phyloP scores from a whole-genome alignment of 129 eudicot species.

The Lactuca saligna region DNA sequence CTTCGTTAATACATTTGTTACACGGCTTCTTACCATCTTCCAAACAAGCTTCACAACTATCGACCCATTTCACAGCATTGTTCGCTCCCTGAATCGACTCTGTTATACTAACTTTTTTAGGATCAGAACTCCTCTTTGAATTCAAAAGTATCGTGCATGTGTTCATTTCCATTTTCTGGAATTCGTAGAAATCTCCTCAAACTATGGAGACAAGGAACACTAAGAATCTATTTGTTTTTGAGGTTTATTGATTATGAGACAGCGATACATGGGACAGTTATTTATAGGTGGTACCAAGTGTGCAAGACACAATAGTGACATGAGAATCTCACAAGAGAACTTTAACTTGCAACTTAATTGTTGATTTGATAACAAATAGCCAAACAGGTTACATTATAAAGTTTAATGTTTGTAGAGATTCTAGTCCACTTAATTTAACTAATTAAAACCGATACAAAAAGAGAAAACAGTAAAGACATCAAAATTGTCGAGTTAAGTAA shows the following conservation, averaged over 20 bases:
- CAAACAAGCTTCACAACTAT: slow-evolving; percentile 35
- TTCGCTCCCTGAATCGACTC: slow-evolving; percentile 22
- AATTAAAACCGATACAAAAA: not conserved
- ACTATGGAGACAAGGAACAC: slow-evolving; percentile 31
- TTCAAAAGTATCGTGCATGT: slow-evolving; percentile 23
- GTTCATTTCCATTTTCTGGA: slow-evolving; percentile 20
- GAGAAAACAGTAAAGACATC: not conserved
- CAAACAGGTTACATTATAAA: not conserved
- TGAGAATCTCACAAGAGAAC: slow-evolving; percentile 24
- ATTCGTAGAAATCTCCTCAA: slow-evolving; percentile 11
- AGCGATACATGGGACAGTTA: slow-evolving; percentile 20
- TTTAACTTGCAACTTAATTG: not conserved
- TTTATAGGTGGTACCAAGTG: slow-evolving; percentile 32
- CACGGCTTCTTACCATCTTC: slow-evolving; percentile 36
- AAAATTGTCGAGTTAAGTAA: too few species aligned
- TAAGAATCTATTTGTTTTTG: slow-evolving; percentile 29
- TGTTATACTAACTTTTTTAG: slow-evolving; percentile 16
- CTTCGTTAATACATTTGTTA: slow-evolving; percentile 17
- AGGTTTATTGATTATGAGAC: slow-evolving; percentile 22
- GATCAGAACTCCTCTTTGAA: slow-evolving; percentile 15
- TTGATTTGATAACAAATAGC: not conserved
- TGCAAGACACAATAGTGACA: slow-evolving; percentile 10
- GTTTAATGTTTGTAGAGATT: too few species aligned
- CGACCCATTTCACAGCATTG: slow-evolving; percentile 27
- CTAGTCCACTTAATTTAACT: not conserved